Base-by-base conservation (phyloP, 129 eudicot species). In the Calendula officinalis region DNA sequence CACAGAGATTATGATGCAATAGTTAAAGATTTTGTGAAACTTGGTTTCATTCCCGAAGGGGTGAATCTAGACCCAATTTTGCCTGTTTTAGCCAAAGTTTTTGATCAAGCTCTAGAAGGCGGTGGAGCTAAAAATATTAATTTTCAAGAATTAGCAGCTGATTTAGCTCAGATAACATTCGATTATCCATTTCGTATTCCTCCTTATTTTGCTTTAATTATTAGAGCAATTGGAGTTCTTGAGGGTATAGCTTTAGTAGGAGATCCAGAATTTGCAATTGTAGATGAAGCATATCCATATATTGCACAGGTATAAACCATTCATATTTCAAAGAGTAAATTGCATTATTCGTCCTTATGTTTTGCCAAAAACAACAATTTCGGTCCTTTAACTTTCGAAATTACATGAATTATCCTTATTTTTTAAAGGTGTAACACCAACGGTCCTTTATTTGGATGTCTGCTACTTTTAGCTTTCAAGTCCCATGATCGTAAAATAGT, bases 181-280 rank as follows among this genome's bases (percentile, higher is more conserved):
- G 44, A 40, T 9, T 40, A 40, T 40, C 44, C 44, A 40, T 40
- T 40, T 9, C 44, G 44, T 9, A 40, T 40, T 2, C 44, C 44
- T 40, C 44, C 44, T 40, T 40, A 40, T 40, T 40, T 40, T 40
- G 44, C 6, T 40, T 9, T 40, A 5, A 40, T 40, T 40, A 40
- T 40, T 9, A 40, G 9, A 40, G 44, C 8, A 40, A 40, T 5
- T 0, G 9, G 9, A 40, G 44, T 40, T 40, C 85, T 94, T 54
- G 99, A 94, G 80, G 99, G 99, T 37, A 94, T 94, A 62, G 99
- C 97, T 60, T 84, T 94, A 72, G 99, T 94, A 65, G 99, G 99
- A 45, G 82, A 94, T 82, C 89, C 99, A 46, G 99, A 94, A 48
- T 94, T 94, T 52, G 99, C 99, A 13, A 83, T 94, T 71, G 99